Percentiles rank a stretch among this genome's conserved stretches.
phyloP scores from a whole-genome alignment of 2,329 filamentous ascomycete species.

The Fusarium napiforme region DNA sequence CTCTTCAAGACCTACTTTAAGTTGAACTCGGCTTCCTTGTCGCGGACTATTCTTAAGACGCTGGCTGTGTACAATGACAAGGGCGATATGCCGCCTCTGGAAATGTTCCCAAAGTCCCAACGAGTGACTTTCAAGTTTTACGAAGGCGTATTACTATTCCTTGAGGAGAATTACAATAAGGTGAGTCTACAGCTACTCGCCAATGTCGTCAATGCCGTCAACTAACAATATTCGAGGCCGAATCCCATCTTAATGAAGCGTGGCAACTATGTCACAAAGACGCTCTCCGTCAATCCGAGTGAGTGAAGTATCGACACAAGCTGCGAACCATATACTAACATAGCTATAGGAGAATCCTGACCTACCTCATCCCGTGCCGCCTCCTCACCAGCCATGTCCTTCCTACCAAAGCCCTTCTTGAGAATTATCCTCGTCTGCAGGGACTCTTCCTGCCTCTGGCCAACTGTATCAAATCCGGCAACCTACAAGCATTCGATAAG shows the following conservation, averaged over 20 bases:
- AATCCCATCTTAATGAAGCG: slow-evolving; percentile 81
- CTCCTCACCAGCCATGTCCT: slow-evolving; percentile 89
- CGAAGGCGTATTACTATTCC: slow-evolving; percentile 88
- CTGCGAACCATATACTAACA: neutral
- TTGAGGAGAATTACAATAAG: slow-evolving; percentile 91
- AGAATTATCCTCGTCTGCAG: slow-evolving; percentile 80
- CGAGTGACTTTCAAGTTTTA: slow-evolving; percentile 98
- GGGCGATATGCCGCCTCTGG: slow-evolving; percentile 82
- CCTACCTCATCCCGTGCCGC: slow-evolving; percentile 93
- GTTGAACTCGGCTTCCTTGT: slow-evolving; percentile 88
- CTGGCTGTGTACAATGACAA: slow-evolving; percentile 76
- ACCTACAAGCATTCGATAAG: slow-evolving; percentile 84
- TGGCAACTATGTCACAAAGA: slow-evolving; percentile 83
- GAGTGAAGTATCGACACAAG: slow-evolving; percentile 44
- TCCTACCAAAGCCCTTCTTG: slow-evolving; percentile 76
- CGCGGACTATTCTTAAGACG: slow-evolving; percentile 88
- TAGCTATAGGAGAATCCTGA: slow-evolving; percentile 79
- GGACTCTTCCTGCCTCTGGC: slow-evolving; percentile 82
- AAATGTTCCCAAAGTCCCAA: slow-evolving; percentile 87
- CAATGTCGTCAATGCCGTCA: neutral
- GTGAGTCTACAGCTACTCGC: slow-evolving; percentile 54
- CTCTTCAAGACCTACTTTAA: slow-evolving; percentile 99
- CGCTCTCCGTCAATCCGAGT: slow-evolving; percentile 84
- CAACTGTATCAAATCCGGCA: slow-evolving; percentile 81
- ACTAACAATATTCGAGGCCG: slow-evolving; percentile 65